Evolutionary conservation across 129 eudicot species (phyloP).

Genomic region (Logfia minima): DNA sequence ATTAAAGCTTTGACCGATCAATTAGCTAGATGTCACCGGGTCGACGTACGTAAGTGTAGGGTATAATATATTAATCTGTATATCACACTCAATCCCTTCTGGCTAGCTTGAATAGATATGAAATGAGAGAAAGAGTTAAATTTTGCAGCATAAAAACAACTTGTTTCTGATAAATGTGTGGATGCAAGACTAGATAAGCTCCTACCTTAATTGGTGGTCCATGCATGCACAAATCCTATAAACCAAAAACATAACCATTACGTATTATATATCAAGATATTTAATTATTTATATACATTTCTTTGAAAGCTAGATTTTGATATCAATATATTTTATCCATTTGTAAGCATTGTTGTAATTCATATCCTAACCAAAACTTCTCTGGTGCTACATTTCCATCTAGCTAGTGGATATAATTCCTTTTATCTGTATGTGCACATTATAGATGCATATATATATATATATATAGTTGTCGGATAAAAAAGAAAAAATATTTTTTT

Average conservation of each 20-base stretch:
- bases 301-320: background rate
- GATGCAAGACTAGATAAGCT: constrained; percentile 27
- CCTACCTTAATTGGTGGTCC: constrained; percentile 36
- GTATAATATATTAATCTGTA: constrained; percentile 19
- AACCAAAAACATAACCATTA: constrained; percentile 14
- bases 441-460: too few species aligned
- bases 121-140: constrained; percentile 6
- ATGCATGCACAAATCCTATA: constrained; percentile 26
- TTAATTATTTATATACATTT: background rate
- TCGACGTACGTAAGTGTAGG: constrained; percentile 24
- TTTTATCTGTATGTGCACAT: too few species aligned
- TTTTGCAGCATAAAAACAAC: background rate
- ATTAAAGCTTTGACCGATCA: too few species aligned
- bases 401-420: constrained; percentile 9
- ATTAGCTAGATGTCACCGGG: background rate
- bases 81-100: constrained; percentile 38
- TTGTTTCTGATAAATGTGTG: constrained; percentile 21
- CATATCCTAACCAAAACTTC: constrained; percentile 36
- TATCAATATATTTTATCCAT: constrained; percentile 24
- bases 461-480: too few species aligned
- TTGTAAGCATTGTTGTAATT: constrained; percentile 18
- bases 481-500: too few species aligned
- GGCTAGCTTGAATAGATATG: constrained; percentile 24
- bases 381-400: constrained; percentile 34
- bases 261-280: background rate